Evolutionary conservation across 2,329 filamentous ascomycete species (phyloP), one percentile per base, ranked within the genome.

Genomic region (Verticillium tricorpus): DNA sequence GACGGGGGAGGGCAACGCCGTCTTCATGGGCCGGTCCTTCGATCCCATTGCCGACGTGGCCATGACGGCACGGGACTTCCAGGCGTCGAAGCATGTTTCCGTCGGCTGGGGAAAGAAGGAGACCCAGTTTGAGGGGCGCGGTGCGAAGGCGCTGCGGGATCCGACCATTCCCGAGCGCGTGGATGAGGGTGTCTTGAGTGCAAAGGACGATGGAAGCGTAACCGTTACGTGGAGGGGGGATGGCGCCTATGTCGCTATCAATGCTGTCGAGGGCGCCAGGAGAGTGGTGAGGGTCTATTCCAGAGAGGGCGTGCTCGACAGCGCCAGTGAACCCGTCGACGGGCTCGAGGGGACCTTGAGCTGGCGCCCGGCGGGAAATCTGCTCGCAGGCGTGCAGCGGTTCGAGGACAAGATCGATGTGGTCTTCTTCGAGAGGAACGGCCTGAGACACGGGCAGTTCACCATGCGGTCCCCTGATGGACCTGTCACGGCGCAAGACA

Each of bases 31-130:
- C 61, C 85, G 93, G 65, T 87, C 89, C 31, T 96, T 98, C 67
- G 94, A 98, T 68, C 89, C 89, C 62, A 87, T 96, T 52, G 86
- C 90, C 37, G 90, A 93, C 74, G 83, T 91, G 59, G 79, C 82
- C 37, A 87, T 98, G 74, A 86, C 85, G 0, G 73, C 80, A 0
- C 91, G 93, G 55, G 94, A 96, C 75, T 84, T 96, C 65, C 90
- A 90, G 68, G 86, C 87, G n/a, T 98, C 90, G 31, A 95, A 89
- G 73, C 93, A 97, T 79, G 95, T 97, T 62, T 96, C 93, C 22
- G 94, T 99, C 25, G 95, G 95, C 58, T 99, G 95, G 95, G 95
- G 95, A 63, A 98, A 98, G 80, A 92, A 91, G 72, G 95, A 99
- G 77, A 99, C 95, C 0, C 95, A 99, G 74, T 99, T 99, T 74